Base-by-base conservation (phyloP, 2,329 filamentous ascomycete species). In the Colletotrichum sp. region DNA sequence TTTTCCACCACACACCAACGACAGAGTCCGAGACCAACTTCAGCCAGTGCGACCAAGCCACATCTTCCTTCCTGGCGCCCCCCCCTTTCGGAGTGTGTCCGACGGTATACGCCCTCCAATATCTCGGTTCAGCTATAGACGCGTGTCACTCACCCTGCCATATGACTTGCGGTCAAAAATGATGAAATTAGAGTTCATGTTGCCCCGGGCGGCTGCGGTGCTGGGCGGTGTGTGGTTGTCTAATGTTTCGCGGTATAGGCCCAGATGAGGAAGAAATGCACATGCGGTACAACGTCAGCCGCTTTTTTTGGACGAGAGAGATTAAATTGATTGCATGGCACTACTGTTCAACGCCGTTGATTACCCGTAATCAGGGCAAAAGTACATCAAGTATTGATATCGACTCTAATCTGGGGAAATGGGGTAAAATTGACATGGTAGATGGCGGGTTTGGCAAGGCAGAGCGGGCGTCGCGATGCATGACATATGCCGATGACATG, bases 391-490 rank as follows among this genome's bases (percentile, higher is more conserved):
- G 9, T 44, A 18, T 4, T 44, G 18, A 44, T 10, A 18, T 44
- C 39, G 39, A n/a, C 18, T 44, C 39, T 36, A 36, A 36, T 36
- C 34, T 10, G 39, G 39, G 26, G 34, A 30, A 65, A 21, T 39
- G 30, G 62, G 32, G 32, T 16, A 65, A 30, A 34, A n/a, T 62
- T 62, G 10, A 12, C 18, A 16, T 62, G 13, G 59, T 62, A 15
- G 28, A 24, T 36, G 24, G 36, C 18, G 63, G 34, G 21, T 59
- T 21, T 75, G 52, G 57, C 63, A 72, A 39, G 72, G 69, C 72
- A 72, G 69, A 72, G 72, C 72, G 72, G 69, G 73, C 69, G 73
- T 64, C 36, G 73, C 15, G 62, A 76, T 67, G 69, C 69, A 76
- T 72, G 73, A 68, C 73, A 76, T 72, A 24, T 63, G 24, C 69